A percentile compares a stretch with the other conserved stretches of the same genome.
Evolutionary conservation across 2,329 filamentous ascomycete genomes (phyloP).

Genomic region (Fusarium protoensiforme): DNA sequence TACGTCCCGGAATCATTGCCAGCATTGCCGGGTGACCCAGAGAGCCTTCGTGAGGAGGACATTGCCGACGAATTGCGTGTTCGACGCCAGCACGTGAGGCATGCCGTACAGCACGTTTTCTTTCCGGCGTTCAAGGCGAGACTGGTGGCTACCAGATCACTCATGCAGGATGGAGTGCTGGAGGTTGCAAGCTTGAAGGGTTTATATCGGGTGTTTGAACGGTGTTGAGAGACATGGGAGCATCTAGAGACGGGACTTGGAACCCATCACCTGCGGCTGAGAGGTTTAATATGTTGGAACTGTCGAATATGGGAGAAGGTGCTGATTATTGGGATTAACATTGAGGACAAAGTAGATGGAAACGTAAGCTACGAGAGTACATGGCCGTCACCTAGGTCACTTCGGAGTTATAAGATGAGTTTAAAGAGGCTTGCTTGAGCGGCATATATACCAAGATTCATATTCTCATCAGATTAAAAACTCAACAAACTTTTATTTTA

Average conservation of each 20-base stretch:
- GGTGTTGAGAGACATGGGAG: slow-evolving; percentile 69
- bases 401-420: neutral
- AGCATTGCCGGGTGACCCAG: slow-evolving; percentile 50
- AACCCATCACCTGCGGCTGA: slow-evolving; percentile 7
- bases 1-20: slow-evolving; percentile 91
- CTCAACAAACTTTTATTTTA: slow-evolving; percentile 23
- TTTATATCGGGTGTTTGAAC: slow-evolving; percentile 92
- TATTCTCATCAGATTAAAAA: slow-evolving; percentile 1
- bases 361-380: neutral
- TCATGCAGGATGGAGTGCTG: slow-evolving; percentile 79
- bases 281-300: neutral
- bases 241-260: neutral
- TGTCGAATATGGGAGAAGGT: neutral
- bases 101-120: slow-evolving; percentile 83
- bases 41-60: slow-evolving; percentile 48
- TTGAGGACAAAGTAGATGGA: neutral
- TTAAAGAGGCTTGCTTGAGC: neutral
- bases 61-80: slow-evolving; percentile 63
- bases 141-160: slow-evolving; percentile 80
- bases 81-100: slow-evolving; percentile 75
- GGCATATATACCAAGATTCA: neutral
- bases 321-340: neutral
- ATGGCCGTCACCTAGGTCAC: neutral
- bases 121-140: slow-evolving; percentile 90
- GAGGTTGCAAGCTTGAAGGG: slow-evolving; percentile 94